Evolutionary conservation across 139 green algal species (phyloP), one percentile per base, ranked within the genome.

Genomic region (Asterochloris erici): DNA sequence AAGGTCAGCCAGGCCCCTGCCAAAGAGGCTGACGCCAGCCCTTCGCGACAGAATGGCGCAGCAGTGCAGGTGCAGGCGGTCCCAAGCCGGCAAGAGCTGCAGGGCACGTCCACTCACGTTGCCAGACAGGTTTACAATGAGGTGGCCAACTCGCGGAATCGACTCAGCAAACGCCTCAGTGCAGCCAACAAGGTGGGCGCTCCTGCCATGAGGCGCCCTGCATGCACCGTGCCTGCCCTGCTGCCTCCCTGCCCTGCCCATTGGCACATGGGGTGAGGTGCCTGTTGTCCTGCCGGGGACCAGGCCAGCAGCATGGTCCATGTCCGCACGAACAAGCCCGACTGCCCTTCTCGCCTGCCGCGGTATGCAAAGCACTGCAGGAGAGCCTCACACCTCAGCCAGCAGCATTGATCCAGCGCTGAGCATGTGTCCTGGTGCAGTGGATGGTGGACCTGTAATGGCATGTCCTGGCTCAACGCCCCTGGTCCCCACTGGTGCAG

Each of bases 41-140:
- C 19, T 10, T 29, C 63, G 38, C 38, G 15, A 14, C 9, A 38
- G 2, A 21, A 29, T 63, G 16, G 28, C 0, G 14, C 74, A 66
- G 10, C 16, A 61, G 26, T 68, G 38, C 11, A 70, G 29, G 76
- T 80, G 21, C 11, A 47, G 29, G 23, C 28, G 9, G 16, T 38
- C 14, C 19, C 60, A 27, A 26, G 15, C 21, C 21, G 66, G 19
- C 21, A 24, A 71, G 66, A 71, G 19, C 21, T 71, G 66, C 21
- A 54, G 38, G 38, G 38, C 38, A 54, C 38, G 38, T 54, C 38
- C 38, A 54, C 38, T 54, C 38, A 54, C 38, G 38, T 71, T 9
- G 66, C 66, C n/a, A 38, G 23, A 10, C 77, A 81, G 77, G 63
- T 81, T 62, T 81, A 81, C 62, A 63, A 74, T 26, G 61, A 74